A percentile compares a stretch with the other conserved stretches of the same genome.
phyloP scores from a whole-genome alignment of 208 protist genomes.

The Crithidia acanthocephali region DNA sequence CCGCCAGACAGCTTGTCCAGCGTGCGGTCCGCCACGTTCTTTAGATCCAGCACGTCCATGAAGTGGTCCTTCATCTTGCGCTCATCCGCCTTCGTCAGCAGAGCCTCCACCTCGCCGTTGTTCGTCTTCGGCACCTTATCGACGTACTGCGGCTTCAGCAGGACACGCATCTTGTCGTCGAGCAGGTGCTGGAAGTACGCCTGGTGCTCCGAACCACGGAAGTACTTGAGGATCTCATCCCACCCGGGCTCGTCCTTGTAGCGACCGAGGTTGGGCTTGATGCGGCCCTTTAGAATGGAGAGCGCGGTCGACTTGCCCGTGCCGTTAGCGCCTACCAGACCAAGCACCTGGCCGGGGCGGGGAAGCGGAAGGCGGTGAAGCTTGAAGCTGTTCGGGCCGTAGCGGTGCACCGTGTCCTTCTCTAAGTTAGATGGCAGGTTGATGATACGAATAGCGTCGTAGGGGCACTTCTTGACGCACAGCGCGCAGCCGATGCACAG shows the following conservation, averaged over 20 bases:
- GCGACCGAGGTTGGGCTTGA: conserved; percentile 99
- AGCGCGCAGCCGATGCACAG: conserved; percentile 99
- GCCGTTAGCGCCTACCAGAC: conserved; percentile 99
- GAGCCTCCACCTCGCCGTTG: conserved; percentile 94
- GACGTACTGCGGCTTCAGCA: conserved; percentile 99
- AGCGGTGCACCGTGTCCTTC: conserved; percentile 98
- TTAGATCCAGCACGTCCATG: conserved; percentile 94
- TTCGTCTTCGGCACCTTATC: conserved; percentile 98
- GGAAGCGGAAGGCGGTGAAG: conserved; percentile 99
- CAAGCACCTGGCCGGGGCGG: conserved; percentile 99
- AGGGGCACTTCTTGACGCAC: conserved; percentile 99
- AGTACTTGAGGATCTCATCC: conserved; percentile 99
- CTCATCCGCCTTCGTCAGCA: conserved; percentile 94
- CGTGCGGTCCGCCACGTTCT: conserved; percentile 92
- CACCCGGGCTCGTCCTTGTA: conserved; percentile 97
- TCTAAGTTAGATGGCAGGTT: conserved; percentile 99
- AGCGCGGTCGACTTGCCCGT: conserved; percentile 99
- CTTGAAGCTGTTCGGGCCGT: conserved; percentile 99
- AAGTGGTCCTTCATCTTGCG: conserved; percentile 80
- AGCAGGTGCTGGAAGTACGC: conserved; percentile 99
- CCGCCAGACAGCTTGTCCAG: conserved; percentile 99
- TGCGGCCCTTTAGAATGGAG: conserved; percentile 98
- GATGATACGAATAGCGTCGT: conserved; percentile 99
- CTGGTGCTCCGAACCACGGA: conserved; percentile 99
- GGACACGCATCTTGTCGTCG: conserved; percentile 98